Evolutionary conservation across 345 rosid species (phyloP), one percentile per base, ranked within the genome.

Genomic region (Durio zibethinus): DNA sequence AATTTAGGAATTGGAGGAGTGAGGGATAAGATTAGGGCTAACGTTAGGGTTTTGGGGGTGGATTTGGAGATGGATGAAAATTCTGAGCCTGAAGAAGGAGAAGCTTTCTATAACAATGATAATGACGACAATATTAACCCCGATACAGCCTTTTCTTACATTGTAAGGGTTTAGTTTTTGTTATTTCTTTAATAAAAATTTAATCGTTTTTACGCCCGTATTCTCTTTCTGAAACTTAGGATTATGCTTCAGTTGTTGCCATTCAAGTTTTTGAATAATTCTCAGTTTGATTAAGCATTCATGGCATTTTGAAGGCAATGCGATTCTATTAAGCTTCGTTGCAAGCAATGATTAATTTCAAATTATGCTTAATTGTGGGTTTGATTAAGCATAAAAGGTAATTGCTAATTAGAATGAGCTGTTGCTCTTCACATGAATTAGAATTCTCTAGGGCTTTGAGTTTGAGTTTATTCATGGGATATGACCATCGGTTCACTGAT

Each of bases 51-150:
- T 80, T 75, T 52, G 80, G 84, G 48, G 72, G 79, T 50, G 79
- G 35, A 63, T 48, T 69, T 73, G 71, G 80, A 63, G 73, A 88
- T 89, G 93, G 89, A 83, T 65, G 91, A 85, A 68, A 83, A 66
- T 82, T 88, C 77, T 54, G 92, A 88, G 79, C 86, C 89, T 76
- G 93, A 90, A 84, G 97, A 93, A 88, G 97, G 93, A 61, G 94
- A 93, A 80, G 85, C 92, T 79, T 73, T 70, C 72, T 80, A 61
- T 86, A 76, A 80, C 79, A 59, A 73, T 48, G 80, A 72, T 72
- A 87, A 78, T 75, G 84, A 72, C 29, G 72, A 61, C 79, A 66
- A 84, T 80, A 69, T 86, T 79, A 92, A 91, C 84, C 88, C 84
- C 76, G 92, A 89, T 74, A 80, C 83, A 80, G 85, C 80, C 83